Evolutionary conservation across 164 flowering plant genomes (phyloP).

Genomic region (Tetracentron sinense): DNA sequence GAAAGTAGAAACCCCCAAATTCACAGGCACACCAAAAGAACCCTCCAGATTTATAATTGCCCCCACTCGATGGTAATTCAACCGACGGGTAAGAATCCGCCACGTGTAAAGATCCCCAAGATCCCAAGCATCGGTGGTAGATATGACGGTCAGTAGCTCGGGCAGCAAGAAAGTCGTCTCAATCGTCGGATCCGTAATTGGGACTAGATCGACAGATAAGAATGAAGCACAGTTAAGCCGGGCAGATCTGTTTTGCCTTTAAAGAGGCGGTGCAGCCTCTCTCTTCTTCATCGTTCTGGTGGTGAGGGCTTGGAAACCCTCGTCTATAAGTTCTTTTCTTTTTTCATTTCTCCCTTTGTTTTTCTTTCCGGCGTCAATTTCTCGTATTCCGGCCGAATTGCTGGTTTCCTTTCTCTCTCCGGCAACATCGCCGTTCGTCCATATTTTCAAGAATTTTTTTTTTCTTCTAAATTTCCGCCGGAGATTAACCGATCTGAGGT

Average conservation of each 20-base stretch:
- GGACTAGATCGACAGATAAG: slow-evolving; percentile 1
- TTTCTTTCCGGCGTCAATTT: not conserved
- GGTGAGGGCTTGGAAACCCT: slow-evolving; percentile 23
- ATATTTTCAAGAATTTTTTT: too few relatives aligned
- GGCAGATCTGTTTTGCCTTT: slow-evolving; percentile 35
- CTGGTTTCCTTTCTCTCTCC: too few relatives aligned
- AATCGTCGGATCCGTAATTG: slow-evolving; percentile 9
- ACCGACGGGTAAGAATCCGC: not conserved
- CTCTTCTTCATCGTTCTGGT: slow-evolving; percentile 23
- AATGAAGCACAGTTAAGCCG: not conserved
- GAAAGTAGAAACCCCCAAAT: slow-evolving; percentile 12
- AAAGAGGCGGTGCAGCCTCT: slow-evolving; percentile 19
- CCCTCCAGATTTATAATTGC: too few relatives aligned
- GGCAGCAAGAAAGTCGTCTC: slow-evolving; percentile 11
- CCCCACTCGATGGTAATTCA: not conserved
- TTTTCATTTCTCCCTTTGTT: not conserved
- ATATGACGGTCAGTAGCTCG: slow-evolving; percentile 22
- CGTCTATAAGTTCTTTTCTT: not conserved
- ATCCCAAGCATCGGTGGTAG: slow-evolving; percentile 25
- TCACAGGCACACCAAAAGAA: slow-evolving; percentile 12
- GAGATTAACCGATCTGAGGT: too few relatives aligned
- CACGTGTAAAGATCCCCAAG: slow-evolving; percentile 15
- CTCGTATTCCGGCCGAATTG: too few relatives aligned
- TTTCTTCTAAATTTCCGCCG: too few relatives aligned
- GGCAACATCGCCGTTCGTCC: too few relatives aligned